Conservation (phyloP, 2,329 filamentous ascomycete genomes). For the Fonsecaea erecta region DNA sequence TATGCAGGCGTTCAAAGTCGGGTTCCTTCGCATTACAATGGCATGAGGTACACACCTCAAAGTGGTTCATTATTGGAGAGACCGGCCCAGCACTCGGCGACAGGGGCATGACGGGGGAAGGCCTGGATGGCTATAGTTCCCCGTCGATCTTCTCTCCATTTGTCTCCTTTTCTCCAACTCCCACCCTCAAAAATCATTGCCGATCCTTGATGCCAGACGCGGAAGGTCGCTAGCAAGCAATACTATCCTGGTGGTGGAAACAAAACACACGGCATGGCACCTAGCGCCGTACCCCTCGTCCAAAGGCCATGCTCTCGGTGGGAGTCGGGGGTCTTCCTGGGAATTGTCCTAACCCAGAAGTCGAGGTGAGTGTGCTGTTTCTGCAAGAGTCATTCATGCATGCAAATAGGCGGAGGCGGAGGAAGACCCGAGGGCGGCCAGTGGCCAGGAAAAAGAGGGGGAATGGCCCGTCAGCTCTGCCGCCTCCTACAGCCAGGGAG, state of each 20-base stretch:
- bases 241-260: not conserved
- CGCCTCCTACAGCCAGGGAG: not conserved
- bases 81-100: not conserved
- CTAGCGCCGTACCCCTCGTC: not conserved
- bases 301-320: not conserved
- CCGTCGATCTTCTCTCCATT: constrained; percentile 4
- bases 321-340: not conserved
- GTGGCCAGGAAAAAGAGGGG: constrained; percentile 2
- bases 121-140: too few relatives aligned
- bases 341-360: not conserved
- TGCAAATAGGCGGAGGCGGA: not conserved
- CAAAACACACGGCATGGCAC: not conserved
- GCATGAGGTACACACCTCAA: not conserved
- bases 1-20: not conserved
- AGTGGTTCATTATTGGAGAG: not conserved
- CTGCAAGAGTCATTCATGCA: not conserved
- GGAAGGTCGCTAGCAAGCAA: not conserved
- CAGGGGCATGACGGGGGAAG: not conserved
- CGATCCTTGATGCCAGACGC: not conserved
- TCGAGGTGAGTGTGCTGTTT: not conserved
- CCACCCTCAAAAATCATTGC: constrained; percentile 9
- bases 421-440: not conserved
- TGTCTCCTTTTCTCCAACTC: constrained; percentile 10
- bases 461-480: not conserved
- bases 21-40: not conserved